phyloP scores from a whole-genome alignment of 495 filamentous ascomycete genomes.

The Achaetomiella virescens region DNA sequence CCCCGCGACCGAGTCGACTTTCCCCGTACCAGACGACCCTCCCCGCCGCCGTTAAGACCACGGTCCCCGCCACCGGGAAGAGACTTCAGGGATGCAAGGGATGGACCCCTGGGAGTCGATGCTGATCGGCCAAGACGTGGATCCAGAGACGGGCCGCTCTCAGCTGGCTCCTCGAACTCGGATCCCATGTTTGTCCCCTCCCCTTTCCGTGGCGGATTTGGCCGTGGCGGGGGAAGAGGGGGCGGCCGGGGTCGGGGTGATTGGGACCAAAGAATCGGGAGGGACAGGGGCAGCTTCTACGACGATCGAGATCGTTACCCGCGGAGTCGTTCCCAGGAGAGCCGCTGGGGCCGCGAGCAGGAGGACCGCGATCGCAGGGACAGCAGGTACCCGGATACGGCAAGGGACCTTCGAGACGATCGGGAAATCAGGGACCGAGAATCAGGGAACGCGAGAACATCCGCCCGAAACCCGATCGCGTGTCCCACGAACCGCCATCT shows the following conservation, averaged over 20 bases:
- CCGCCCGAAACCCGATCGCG: conserved; percentile 38
- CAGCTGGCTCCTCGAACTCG: conserved; percentile 60
- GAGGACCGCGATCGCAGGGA: conserved; percentile 46
- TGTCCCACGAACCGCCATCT: conserved; percentile 40
- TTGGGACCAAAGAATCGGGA: conserved; percentile 58
- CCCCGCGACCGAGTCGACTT: conserved; percentile 37
- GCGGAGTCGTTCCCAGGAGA: conserved; percentile 66
- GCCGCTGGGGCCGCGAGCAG: conserved; percentile 47
- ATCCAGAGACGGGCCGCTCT: conserved; percentile 56
- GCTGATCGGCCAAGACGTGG: conserved; percentile 45
- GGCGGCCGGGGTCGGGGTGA: conserved; percentile 63
- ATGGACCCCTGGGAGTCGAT: conserved; percentile 42
- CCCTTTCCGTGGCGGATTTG: conserved; percentile 49
- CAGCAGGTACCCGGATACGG: conserved; percentile 34
- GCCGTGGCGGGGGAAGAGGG: conserved; percentile 38
- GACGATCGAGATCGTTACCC: conserved; percentile 48
- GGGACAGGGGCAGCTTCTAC: conserved; percentile 43
- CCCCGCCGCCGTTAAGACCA: conserved; percentile 38
- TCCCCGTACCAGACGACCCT: conserved; percentile 36
- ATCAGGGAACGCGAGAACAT: conserved; percentile 37
- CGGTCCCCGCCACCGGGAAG: conserved; percentile 34
- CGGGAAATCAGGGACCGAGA: conserved; percentile 41
- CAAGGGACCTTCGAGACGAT: conserved; percentile 51
- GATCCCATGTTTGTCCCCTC: conserved; percentile 53
- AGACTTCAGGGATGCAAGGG: conserved; percentile 28